Evolutionary conservation across 768 basidiomycete species (phyloP).

Genomic region (Panellus pusillus): DNA sequence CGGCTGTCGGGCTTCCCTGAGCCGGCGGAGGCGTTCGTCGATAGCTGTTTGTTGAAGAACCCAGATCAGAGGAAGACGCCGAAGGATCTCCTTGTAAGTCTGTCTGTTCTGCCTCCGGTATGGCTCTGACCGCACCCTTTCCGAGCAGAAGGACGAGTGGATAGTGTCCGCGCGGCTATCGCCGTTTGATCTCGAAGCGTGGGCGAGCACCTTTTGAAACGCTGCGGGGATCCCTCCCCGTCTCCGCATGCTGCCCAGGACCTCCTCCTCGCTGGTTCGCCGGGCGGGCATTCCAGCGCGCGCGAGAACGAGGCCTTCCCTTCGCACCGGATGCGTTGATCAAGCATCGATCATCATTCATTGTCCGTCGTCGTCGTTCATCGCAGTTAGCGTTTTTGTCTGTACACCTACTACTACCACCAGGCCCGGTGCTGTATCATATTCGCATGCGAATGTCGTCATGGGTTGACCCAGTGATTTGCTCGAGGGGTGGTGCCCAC

Average conservation of each 20-base stretch:
- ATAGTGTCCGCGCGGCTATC: constrained; percentile 13
- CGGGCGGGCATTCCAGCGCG: neutral
- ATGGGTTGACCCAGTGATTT: too few species aligned
- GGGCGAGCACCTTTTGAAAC: constrained; percentile 19
- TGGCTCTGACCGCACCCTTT: constrained; percentile 9
- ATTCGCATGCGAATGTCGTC: too few species aligned
- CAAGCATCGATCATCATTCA: too few species aligned
- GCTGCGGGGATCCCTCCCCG: too few species aligned
- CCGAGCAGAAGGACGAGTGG: constrained; percentile 15
- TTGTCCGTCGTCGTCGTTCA: too few species aligned
- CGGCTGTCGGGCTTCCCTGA: constrained; percentile 68
- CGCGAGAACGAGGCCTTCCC: too few species aligned
- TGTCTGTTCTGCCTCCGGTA: constrained; percentile 1
- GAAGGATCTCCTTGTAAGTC: constrained; percentile 78
- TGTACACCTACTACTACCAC: too few species aligned
- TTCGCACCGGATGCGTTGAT: too few species aligned
- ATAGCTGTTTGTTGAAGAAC: constrained; percentile 90
- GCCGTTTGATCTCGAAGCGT: constrained; percentile 15
- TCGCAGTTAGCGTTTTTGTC: too few species aligned
- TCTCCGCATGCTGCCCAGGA: too few species aligned
- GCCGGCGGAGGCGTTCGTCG: constrained; percentile 82
- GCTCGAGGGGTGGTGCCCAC: too few species aligned
- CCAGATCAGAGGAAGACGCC: constrained; percentile 81
- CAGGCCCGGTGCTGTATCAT: too few species aligned
- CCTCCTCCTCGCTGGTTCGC: neutral